Evolutionary conservation across 2,329 filamentous ascomycete species (phyloP).

Genomic region (Cercospora berteroae): DNA sequence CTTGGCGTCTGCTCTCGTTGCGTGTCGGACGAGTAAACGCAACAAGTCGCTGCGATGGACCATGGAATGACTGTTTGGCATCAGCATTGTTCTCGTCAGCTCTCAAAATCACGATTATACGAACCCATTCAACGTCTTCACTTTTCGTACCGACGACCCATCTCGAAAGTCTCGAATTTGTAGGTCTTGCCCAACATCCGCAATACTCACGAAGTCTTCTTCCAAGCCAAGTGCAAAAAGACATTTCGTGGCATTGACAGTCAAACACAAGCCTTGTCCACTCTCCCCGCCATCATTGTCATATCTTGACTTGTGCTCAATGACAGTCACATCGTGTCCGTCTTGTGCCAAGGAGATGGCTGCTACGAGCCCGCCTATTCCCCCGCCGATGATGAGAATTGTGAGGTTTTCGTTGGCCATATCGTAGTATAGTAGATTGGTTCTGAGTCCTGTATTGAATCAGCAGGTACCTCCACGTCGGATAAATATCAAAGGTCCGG

Average conservation of each 20-base stretch:
- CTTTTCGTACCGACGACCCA: constrained; percentile 7
- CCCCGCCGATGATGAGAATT: constrained; percentile 39
- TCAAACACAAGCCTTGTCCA: constrained; percentile 14
- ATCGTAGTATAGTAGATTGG: not conserved
- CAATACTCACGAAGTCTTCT: constrained; percentile 5
- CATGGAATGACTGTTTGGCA: not conserved
- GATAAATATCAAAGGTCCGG: not conserved
- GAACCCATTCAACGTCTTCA: constrained; percentile 7
- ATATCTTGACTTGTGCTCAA: constrained; percentile 31
- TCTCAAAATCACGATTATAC: not conserved
- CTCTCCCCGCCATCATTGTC: constrained; percentile 1
- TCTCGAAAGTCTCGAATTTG: constrained; percentile 2
- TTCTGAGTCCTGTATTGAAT: not conserved
- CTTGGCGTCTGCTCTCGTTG: constrained; percentile 9
- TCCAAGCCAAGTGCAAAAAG: constrained; percentile 1
- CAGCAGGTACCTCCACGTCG: not conserved
- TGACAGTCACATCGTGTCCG: constrained; percentile 37
- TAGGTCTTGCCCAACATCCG: constrained; percentile 8
- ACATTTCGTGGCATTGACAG: constrained; percentile 9
- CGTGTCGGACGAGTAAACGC: constrained; percentile 1
- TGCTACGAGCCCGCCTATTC: constrained; percentile 38
- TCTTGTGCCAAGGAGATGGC: constrained; percentile 39
- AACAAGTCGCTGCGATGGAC: constrained; percentile 14
- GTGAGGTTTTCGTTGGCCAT: constrained; percentile 18
- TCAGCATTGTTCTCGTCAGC: not conserved